Percentiles rank a stretch among this genome's conserved stretches.
These are phyloP conservation scores for Hemisphaericaspora xylofermentans DNA, from an alignment of 1,139 yeast genomes.

Conservation along the genomic window DNA sequence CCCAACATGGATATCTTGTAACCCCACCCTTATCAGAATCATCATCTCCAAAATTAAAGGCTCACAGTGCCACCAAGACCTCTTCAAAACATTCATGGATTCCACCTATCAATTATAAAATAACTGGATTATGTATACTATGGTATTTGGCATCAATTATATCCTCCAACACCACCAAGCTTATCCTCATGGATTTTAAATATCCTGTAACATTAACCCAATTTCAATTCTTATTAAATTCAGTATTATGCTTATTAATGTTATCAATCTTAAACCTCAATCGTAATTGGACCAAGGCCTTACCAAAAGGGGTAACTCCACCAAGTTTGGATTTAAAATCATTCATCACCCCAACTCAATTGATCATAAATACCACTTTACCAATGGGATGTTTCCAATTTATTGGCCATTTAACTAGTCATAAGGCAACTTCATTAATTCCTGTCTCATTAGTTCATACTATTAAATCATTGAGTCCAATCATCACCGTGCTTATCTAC, in stretches of 20 bases:
- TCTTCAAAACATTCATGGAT: conserved; percentile 6
- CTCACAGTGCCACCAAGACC: conserved; percentile 1
- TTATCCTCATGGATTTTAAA: conserved; percentile 63
- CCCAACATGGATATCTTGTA: conserved; percentile 28
- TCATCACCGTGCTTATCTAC: conserved; percentile 82
- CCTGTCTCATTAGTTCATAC: conserved; percentile 94
- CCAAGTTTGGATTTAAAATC: conserved; percentile 20
- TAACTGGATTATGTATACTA: conserved; percentile 50
- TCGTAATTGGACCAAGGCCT: conserved; percentile 25
- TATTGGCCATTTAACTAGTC: conserved; percentile 84
- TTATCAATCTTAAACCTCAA: conserved; percentile 22
- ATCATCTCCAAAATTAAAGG: conserved; percentile 32
- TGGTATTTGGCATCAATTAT: conserved; percentile 87
- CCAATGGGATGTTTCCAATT: conserved; percentile 96
- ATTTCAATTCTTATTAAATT: conserved; percentile 75
- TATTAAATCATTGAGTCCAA: conserved; percentile 84
- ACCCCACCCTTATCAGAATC: conserved; percentile 40
- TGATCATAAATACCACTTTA: conserved; percentile 64
- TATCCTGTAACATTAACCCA: conserved; percentile 86
- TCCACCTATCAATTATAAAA: conserved; percentile 32
- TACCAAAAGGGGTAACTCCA: conserved; percentile 65
- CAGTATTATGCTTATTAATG: conserved; percentile 45
- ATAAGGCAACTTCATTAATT: conserved; percentile 81
- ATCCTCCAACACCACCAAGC: conserved; percentile 77
- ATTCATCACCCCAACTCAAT: conserved; percentile 52